Evolutionary conservation across 2,329 filamentous ascomycete genomes (phyloP), one percentile per base, ranked within the genome.

Genomic region (Colletotrichum magnum): DNA sequence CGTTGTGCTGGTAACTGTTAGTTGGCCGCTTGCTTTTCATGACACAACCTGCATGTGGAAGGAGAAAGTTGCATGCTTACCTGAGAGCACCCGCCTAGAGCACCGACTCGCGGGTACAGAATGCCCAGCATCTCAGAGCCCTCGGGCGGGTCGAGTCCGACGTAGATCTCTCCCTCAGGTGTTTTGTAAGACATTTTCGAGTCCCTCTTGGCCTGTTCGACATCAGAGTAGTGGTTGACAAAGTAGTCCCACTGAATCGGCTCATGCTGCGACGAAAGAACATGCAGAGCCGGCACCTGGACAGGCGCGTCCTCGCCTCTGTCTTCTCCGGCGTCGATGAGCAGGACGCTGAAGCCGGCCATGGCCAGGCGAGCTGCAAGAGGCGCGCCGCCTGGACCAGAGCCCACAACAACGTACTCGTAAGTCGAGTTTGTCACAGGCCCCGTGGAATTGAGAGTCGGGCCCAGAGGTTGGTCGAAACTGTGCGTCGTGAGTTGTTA

Each of bases 381-480:
- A 24, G 89, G 88, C 10, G 85, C 87, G 66, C 89, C 88, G 41
- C 89, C 89, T 2, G 88, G 83, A 2, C 88, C 88, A n/a, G 86
- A 88, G 16, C 89, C 89, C 16, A 91, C 87, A 21, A 91, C 83
- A 32, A 91, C 83, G 80, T 90, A 91, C 73, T 91, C 89, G 73
- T 89, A 89, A 28, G 63, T 60, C 2, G 63, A 65, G 56, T 65
- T 65, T 39, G 63, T 26, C 3, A 45, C 47, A 0, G 45, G 63
- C 4, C 54, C 63, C 18, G 39, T 62, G 7, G 59, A 39, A 4
- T 45, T 36, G 50, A 62, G 39, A 16, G 59, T 62, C 5, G 50
- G 50, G 12, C 48, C 59, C 18, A 62, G 50, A 0, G 59, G 59
- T 12, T 62, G 21, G 39, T 62, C 59, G 0, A 62, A 53, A 4